phyloP scores from a whole-genome alignment of 371 early-diverging fungal genomes.

The Dinochytrium kinnereticum region DNA sequence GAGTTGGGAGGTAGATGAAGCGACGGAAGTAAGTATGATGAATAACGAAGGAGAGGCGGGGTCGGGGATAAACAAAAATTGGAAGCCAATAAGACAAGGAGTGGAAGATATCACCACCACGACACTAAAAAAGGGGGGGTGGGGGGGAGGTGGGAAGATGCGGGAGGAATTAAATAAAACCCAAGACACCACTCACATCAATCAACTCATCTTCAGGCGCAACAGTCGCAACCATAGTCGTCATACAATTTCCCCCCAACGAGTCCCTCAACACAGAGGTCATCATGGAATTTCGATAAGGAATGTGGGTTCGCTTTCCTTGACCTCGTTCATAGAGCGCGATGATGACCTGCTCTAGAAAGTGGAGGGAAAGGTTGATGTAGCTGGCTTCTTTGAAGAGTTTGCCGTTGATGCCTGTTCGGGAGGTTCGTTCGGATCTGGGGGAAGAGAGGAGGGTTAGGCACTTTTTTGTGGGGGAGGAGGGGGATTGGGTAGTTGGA shows the following conservation, averaged over 20 bases:
- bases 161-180: not conserved
- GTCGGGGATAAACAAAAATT: not conserved
- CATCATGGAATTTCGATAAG: conserved; percentile 78
- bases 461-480: not conserved
- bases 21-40: not conserved
- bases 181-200: conserved; percentile 43
- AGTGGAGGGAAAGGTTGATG: conserved; percentile 74
- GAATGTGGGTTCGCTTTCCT: conserved; percentile 63
- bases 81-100: not conserved
- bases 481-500: not conserved
- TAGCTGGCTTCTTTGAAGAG: conserved; percentile 68
- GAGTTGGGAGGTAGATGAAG: not conserved
- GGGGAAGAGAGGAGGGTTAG: not conserved
- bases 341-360: conserved; percentile 72
- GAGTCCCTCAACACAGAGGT: conserved; percentile 71
- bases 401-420: conserved; percentile 59
- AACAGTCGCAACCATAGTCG: conserved; percentile 70
- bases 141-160: not conserved
- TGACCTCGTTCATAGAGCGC: conserved; percentile 63
- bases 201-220: conserved; percentile 59
- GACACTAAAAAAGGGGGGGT: not conserved
- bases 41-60: not conserved
- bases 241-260: conserved; percentile 73
- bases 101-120: not conserved
- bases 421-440: conserved; percentile 65